Evolutionary conservation across 768 basidiomycete species (phyloP), one percentile per base, ranked within the genome.

Genomic region (Gautieria morchelliformis): DNA sequence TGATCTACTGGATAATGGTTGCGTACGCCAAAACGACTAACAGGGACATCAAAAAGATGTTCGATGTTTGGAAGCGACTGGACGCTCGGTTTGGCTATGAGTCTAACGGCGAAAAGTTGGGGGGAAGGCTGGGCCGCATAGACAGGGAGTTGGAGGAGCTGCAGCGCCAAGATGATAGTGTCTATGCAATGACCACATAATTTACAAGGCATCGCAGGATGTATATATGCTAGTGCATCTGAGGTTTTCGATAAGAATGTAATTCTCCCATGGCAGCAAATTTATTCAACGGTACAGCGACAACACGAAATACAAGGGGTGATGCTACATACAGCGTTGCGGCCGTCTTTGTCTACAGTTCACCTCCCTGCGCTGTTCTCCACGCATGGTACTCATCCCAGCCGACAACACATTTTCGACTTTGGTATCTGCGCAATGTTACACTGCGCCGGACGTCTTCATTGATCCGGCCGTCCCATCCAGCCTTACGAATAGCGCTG

Each of bases 401-500:
- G 12, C 71, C 73, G 17, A 85, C 85, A 20, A 72, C 70, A 68
- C 79, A 84, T 67, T 76, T 78, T 59, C 78, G 80, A 68, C 87
- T 89, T 71, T 92, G 91, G 69, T 93, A 95, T 66, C 91, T 72
- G 58, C 86, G 80, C 63, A 95, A 76, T 67, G 77, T 84, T 63
- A 93, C 70, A 65, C 82, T 83, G 62, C 87, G 76, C 49, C 91
- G 77, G 51, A 92, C 70, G 63, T 88, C 88, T 67, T 95, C 93
- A 0, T 84, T 88, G 64, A 94, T 88, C 51, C 70, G 69, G 1
- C 89, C 91, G 57, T 69, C 79, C 87, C 87, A 98, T 3, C 93
- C 96, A 4, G 94, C 90, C 71, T 99, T 99, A 61, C 82, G 80
- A 61, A 98, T 92, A 30, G 93, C 92, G 63, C 85, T 92, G 63